These are phyloP conservation scores for Cutaneotrichosporon mucoides DNA, from an alignment of 1,284 basidiomycete genomes.

Conservation along the genomic window DNA sequence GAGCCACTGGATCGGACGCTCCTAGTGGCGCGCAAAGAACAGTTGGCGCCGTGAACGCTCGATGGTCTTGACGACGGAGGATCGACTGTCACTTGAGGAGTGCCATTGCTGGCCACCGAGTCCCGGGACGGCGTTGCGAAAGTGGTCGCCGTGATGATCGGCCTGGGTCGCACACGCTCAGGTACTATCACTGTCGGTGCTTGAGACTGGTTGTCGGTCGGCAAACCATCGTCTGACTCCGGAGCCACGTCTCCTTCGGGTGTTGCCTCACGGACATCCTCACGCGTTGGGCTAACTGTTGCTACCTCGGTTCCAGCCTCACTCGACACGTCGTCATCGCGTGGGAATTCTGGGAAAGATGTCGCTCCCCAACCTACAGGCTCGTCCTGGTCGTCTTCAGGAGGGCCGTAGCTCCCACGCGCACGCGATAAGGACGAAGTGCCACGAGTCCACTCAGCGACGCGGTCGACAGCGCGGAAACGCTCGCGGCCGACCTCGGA, in stretches of 20 bases:
- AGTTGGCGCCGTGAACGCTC: not conserved
- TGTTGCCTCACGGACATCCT: no score
- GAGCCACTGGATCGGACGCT: not conserved
- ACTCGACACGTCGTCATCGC: not conserved
- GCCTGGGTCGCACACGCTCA: not conserved
- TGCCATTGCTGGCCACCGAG: not conserved
- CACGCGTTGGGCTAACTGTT: no score
- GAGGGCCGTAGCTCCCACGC: slow-evolving; percentile 2
- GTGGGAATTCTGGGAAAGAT: slow-evolving; percentile 26
- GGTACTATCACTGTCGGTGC: not conserved
- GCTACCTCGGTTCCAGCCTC: not conserved
- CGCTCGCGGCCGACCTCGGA: not conserved
- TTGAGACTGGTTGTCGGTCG: no score
- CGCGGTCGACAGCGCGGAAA: not conserved
- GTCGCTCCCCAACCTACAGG: slow-evolving; percentile 28
- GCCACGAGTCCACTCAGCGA: not conserved
- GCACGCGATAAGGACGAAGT: not conserved
- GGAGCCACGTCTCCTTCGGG: no score
- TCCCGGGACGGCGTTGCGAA: not conserved
- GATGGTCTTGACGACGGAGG: not conserved
- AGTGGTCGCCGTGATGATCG: not conserved
- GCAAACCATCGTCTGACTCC: no score
- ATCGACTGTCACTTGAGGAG: not conserved
- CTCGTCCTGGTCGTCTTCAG: not conserved
- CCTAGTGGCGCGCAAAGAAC: no score